phyloP scores from a whole-genome alignment of 2,329 filamentous ascomycete species.

The Pseudogymnoascus pannorum region DNA sequence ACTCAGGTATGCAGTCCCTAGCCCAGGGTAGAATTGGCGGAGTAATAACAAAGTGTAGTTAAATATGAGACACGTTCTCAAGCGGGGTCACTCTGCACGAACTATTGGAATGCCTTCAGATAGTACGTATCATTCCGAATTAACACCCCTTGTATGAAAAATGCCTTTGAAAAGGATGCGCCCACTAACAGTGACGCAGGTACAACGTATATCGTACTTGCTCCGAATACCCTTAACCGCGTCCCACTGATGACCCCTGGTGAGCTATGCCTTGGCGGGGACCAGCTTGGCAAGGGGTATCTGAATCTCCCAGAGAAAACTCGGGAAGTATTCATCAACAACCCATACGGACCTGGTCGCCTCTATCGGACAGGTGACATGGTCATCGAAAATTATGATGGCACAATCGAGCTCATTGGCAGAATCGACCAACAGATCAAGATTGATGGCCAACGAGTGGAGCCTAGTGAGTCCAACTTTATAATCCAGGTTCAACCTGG shows the following conservation, averaged over 20 bases:
- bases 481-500: conserved; percentile 2
- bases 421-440: conserved; percentile 58
- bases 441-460: conserved; percentile 53
- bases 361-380: conserved; percentile 54
- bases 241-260: background rate
- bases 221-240: background rate
- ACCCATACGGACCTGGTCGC: conserved; percentile 44
- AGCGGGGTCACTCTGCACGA: background rate
- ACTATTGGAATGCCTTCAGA: conserved; percentile 9
- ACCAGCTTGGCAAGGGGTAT: conserved; percentile 53
- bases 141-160: conserved; percentile 82
- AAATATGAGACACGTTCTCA: background rate
- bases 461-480: conserved; percentile 51
- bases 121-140: conserved; percentile 71
- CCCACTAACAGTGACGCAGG: conserved; percentile 66
- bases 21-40: conserved; percentile 37
- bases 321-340: conserved; percentile 45
- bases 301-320: conserved; percentile 52
- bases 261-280: conserved; percentile 30
- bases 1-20: conserved; percentile 50
- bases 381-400: conserved; percentile 46
- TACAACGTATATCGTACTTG: conserved; percentile 58
- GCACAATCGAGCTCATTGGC: conserved; percentile 52
- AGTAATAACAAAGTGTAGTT: conserved; percentile 6
- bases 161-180: conserved; percentile 52